Evolutionary conservation across 2,329 filamentous ascomycete species (phyloP).

Genomic region (Plenodomus lindquistii): DNA sequence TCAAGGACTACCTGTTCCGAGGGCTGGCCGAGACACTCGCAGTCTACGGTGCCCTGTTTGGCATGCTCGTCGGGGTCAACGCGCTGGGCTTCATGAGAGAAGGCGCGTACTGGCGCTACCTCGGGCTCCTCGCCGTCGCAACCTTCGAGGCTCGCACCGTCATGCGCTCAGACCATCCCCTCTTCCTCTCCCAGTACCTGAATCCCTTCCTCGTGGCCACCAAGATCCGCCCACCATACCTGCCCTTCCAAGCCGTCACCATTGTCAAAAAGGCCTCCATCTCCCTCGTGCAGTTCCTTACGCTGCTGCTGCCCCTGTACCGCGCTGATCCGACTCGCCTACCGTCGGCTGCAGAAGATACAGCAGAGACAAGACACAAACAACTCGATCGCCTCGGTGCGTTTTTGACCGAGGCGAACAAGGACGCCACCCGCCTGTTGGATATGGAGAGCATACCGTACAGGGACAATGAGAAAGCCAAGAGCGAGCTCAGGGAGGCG

Average conservation of each 20-base stretch:
- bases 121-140: slow-evolving; percentile 58
- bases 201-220: slow-evolving; percentile 53
- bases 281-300: slow-evolving; percentile 57
- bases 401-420: slow-evolving; percentile 63
- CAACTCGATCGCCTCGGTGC: slow-evolving; percentile 70
- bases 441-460: slow-evolving; percentile 83
- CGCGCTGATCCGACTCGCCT: slow-evolving; percentile 33
- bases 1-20: slow-evolving; percentile 71
- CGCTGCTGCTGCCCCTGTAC: slow-evolving; percentile 41
- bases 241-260: slow-evolving; percentile 83
- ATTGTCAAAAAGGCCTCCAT: slow-evolving; percentile 76
- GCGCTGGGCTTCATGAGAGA: slow-evolving; percentile 40
- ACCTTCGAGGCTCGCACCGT: slow-evolving; percentile 62
- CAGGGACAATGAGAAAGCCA: slow-evolving; percentile 68
- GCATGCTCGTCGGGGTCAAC: slow-evolving; percentile 37
- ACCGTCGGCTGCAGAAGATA: slow-evolving; percentile 25
- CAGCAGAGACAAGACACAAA: slow-evolving; percentile 52
- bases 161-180: slow-evolving; percentile 55
- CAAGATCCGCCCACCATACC: slow-evolving; percentile 61
- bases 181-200: slow-evolving; percentile 50
- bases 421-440: slow-evolving; percentile 71
- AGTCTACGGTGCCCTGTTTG: slow-evolving; percentile 34
- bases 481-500: slow-evolving; percentile 65
- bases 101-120: slow-evolving; percentile 51
- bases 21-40: slow-evolving; percentile 55